Evolutionary conservation across 768 basidiomycete species (phyloP), one percentile per base, ranked within the genome.

Genomic region (Pleurotus salmoneostramineus): DNA sequence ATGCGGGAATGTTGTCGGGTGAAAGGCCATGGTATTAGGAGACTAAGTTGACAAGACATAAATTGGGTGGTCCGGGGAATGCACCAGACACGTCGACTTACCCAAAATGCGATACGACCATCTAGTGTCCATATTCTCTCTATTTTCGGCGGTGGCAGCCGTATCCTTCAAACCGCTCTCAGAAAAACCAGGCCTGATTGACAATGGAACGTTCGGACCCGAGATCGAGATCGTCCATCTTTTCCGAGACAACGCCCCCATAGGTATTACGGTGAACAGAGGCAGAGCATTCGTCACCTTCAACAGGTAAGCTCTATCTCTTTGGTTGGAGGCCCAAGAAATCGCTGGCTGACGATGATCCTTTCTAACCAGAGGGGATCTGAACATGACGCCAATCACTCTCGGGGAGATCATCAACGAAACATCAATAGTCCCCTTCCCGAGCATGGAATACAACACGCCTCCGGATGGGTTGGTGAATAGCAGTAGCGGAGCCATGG

Each of bases 241-340:
- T 6, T 63, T 61, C 47, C 65, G 42, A 60, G 50, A 63, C 12
- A 63, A 63, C 31, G 63, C 68, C 44, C 67, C 69, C 45, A 68
- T 69, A 7, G 69, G 69, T 10, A 65, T 62, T 40, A 67, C 68
- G 63, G 58, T 42, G 14, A 57, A 59, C n/a, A 58, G 37, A 10
- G 54, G 55, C 6, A 43, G 61, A 4, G 59, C 59, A 33, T 62
- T 62, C 34, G 49, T 62, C 3, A 57, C 59, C n/a, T 62, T 60
- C 37, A 62, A 62, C 47, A 49, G 61, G 61, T 60, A 33, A 34
- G 21, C 21, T 27, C 21, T 27, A 1, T 1, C 21, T 27, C 21
- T 27, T 3, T 27, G 21, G 21, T 27, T 27, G 21, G 21, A 27
- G 21, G 21, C 21, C 21, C 21, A 27, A 27, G 21, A 27, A 27